Base-by-base conservation (phyloP, 1,284 basidiomycete species). In the Sporisorium reilianum region DNA sequence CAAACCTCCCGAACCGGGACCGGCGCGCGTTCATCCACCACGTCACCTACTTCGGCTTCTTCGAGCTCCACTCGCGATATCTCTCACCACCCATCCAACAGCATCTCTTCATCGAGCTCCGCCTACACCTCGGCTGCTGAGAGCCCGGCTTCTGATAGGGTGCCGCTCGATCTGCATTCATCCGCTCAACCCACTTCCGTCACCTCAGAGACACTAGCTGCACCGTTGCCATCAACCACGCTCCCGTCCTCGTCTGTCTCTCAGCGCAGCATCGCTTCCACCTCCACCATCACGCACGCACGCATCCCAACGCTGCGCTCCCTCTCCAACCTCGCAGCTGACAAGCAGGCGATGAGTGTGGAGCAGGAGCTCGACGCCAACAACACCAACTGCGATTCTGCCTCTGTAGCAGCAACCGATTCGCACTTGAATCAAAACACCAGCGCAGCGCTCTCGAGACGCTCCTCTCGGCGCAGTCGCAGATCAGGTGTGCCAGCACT, bases 351-450 rank as follows among this genome's bases (percentile, higher is more conserved):
- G 4, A 38, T 74, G 51, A 74, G 71, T 41, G 20, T 74, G 7
- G 71, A 74, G 26, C 71, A 74, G 48, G 71, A 74, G 46, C 55
- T 74, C 11, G 65, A 74, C 34, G 65, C 62, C 38, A 55, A 59
- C 23, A 20, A 18, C n/a, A 30, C 23, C 40, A 48, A 58, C 5
- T 12, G 44, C 11, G 50, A 46, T 22, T 30, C 54, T 12, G 34
- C 56, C 5, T 49, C 61, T 6, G 20, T 54, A 6, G 28, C 55
- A 28, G 49, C 44, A 11, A 53, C 48, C 26, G 50, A 58, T n/a
- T 38, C 56, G 9, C 49, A 58, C 25, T 7, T 10, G 10, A 51
- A 48, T 11, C 2, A 52, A 14, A 42, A 58, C 38, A 63, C 25
- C 16, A 41, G 38, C n/a, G 7, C 38, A 2, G 56, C 49, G 16